phyloP scores from a whole-genome alignment of 2,329 filamentous ascomycete genomes.

The Didymella exigua region DNA sequence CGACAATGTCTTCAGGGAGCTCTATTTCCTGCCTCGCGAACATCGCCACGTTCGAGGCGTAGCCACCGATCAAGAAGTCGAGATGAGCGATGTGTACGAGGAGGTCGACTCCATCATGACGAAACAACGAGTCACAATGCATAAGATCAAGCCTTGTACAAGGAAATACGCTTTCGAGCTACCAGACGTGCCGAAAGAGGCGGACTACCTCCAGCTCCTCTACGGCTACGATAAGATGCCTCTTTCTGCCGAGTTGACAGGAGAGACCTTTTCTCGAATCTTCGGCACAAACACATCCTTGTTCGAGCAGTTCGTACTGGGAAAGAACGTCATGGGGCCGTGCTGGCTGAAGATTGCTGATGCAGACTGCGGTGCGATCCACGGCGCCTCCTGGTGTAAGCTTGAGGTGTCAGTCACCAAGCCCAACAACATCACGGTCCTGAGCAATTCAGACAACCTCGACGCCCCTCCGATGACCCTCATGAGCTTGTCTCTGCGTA shows the following conservation, averaged over 20 bases:
- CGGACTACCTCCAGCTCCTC: slow-evolving; percentile 90
- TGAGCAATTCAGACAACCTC: slow-evolving; percentile 78
- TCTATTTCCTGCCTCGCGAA: slow-evolving; percentile 89
- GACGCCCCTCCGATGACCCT: slow-evolving; percentile 87
- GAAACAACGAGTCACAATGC: slow-evolving; percentile 80
- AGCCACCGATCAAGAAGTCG: slow-evolving; percentile 76
- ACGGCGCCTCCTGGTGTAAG: slow-evolving; percentile 96
- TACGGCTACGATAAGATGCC: slow-evolving; percentile 88
- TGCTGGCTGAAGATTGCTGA: slow-evolving; percentile 94
- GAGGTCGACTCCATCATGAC: slow-evolving; percentile 91
- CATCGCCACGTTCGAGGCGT: slow-evolving; percentile 63
- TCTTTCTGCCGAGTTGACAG: slow-evolving; percentile 71
- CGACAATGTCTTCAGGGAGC: slow-evolving; percentile 89
- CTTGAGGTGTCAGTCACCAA: slow-evolving; percentile 83
- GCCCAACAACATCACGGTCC: slow-evolving; percentile 73
- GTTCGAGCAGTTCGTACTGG: slow-evolving; percentile 97
- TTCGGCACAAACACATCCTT: slow-evolving; percentile 93
- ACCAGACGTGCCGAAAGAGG: slow-evolving; percentile 82
- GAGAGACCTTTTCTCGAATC: slow-evolving; percentile 90
- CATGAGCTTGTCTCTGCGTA: slow-evolving; percentile 93
- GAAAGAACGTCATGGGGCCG: slow-evolving; percentile 99
- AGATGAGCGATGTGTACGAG: slow-evolving; percentile 86
- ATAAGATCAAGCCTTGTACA: slow-evolving; percentile 89
- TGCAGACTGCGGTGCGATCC: slow-evolving; percentile 80
- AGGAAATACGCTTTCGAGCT: slow-evolving; percentile 97